Evolutionary conservation across 768 basidiomycete genomes (phyloP), one percentile per base, ranked within the genome.

Genomic region (Lactifluus pinguis): DNA sequence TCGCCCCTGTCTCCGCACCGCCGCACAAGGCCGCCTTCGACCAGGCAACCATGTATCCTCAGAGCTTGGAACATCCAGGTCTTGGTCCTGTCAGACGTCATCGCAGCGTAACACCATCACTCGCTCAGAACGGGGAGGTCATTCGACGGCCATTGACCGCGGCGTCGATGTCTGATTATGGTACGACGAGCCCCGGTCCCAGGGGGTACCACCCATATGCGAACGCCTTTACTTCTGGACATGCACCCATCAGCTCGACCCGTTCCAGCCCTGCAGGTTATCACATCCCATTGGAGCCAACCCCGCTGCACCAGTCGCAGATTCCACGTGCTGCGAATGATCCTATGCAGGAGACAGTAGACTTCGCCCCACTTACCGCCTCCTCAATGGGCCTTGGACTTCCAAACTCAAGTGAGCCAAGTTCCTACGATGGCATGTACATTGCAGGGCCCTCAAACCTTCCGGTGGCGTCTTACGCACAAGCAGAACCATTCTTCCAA

Each of bases 31-130:
- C 80, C 50, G 75, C 76, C 10, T 89, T 89, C 56, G 87, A 87
- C 72, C 80, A 85, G 67, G 62, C 72, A 1, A 63, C 75, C 55
- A 69, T 85, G 50, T 86, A 82, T 66, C 76, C 79, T 74, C 76
- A 13, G 68, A 79, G 65, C 67, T 76, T 47, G 75, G 74, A 62
- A 38, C 61, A 62, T 14, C 58, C 61, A 30, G 79, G 76, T 13
- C 68, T 79, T n/a, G 85, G 87, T 10, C 85, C 87, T 10, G 77
- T 83, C 49, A 75, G 87, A 54, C 77, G 89, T 49, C 83, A 89
- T 68, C 78, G 88, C 57, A 88, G 86, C 70, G 87, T 86, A 79
- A 91, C 89, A 8, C 88, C 89, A 9, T 83, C 83, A 0, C 63
- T 84, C 32, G 71, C 77, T 49, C 77, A 83, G 55, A 78, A 74